These are phyloP conservation scores for Plasmopara muralis DNA, from an alignment of 352 stramenopile species.

Conservation along the genomic window DNA sequence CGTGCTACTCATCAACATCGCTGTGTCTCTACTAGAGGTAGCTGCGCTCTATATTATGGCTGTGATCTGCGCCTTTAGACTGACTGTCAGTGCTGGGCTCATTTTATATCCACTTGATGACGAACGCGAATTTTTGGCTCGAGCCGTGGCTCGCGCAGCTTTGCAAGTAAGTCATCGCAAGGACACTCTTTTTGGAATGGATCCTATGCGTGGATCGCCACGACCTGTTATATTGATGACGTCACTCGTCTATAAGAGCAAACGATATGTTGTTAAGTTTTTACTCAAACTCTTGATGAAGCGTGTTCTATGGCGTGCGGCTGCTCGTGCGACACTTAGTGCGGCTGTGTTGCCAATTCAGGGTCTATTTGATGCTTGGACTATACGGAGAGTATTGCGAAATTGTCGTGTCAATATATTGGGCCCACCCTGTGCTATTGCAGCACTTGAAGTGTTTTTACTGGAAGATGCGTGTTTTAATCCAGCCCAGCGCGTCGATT, in stretches of 20 bases:
- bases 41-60: too few relatives aligned
- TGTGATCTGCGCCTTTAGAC: too few relatives aligned
- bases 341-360: slow-evolving; percentile 30
- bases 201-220: slow-evolving; percentile 42
- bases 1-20: too few relatives aligned
- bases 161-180: slow-evolving; percentile 41
- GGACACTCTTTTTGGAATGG: slow-evolving; percentile 42
- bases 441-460: slow-evolving; percentile 5
- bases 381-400: too few relatives aligned
- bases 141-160: slow-evolving; percentile 36
- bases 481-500: slow-evolving; percentile 43
- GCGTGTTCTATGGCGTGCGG: slow-evolving; percentile 40
- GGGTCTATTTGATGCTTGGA: too few relatives aligned
- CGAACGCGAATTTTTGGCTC: slow-evolving; percentile 45
- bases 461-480: slow-evolving; percentile 20
- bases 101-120: slow-evolving; percentile 39
- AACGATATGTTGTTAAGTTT: slow-evolving; percentile 49
- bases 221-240: slow-evolving; percentile 9
- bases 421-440: slow-evolving; percentile 29
- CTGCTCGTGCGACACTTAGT: slow-evolving; percentile 31
- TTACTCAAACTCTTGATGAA: slow-evolving; percentile 54
- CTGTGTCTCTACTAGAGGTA: too few relatives aligned
- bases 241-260: slow-evolving; percentile 2
- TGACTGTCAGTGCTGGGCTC: too few relatives aligned
- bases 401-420: slow-evolving; percentile 43